Percentiles rank a stretch among this genome's conserved stretches.
phyloP scores from a whole-genome alignment of 2,329 filamentous ascomycete species.

The Botryotinia globosa region DNA sequence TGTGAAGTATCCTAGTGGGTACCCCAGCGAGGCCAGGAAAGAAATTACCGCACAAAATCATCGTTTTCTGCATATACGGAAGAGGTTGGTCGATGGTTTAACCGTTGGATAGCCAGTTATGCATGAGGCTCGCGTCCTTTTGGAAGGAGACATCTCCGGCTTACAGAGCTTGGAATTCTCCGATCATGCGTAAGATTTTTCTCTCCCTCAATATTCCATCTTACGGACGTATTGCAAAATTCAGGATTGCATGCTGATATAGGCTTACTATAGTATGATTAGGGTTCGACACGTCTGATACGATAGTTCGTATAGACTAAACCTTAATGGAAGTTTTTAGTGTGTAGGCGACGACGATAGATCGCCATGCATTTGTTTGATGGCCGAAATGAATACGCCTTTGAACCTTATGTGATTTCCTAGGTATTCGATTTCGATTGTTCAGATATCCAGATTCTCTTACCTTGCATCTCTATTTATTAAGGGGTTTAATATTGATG shows the following conservation, averaged over 20 bases:
- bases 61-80: slow-evolving; percentile 8
- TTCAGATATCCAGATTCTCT: neutral
- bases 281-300: neutral
- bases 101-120: neutral
- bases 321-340: neutral
- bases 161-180: neutral
- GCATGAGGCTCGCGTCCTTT: neutral
- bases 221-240: neutral
- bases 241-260: neutral
- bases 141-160: neutral
- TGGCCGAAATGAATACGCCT: neutral
- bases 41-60: neutral
- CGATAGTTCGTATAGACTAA: slow-evolving; percentile 1
- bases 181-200: neutral
- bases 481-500: neutral
- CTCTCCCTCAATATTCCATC: neutral
- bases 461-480: neutral
- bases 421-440: neutral
- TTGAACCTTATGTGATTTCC: neutral
- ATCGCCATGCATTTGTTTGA: neutral
- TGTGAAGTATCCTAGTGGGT: slow-evolving; percentile 2
- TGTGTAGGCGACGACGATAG: slow-evolving; percentile 14
- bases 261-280: neutral
- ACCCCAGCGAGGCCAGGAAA: neutral
- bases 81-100: neutral